Evolutionary conservation across 257 asterid genomes (phyloP).

Genomic region (Orobanche coerulescens): DNA sequence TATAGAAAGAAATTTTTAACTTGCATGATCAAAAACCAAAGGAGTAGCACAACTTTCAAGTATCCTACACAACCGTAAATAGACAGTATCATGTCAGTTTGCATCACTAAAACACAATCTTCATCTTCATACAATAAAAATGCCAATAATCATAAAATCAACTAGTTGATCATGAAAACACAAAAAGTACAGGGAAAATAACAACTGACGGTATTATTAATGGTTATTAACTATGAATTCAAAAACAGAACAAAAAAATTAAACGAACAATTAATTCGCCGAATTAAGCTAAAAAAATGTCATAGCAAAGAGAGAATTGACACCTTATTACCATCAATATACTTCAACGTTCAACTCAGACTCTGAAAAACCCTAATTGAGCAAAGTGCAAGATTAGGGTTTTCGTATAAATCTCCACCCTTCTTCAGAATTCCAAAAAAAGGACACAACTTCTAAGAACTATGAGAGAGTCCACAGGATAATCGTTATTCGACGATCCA

Average conservation of each 20-base stretch:
- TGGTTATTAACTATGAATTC: neutral
- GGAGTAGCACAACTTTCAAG: neutral
- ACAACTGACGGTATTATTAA: conserved; percentile 6
- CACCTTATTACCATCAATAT: conserved; percentile 15
- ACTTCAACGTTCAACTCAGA: conserved; percentile 18
- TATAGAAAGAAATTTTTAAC: neutral
- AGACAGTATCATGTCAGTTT: conserved; percentile 10
- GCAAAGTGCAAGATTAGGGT: conserved; percentile 38
- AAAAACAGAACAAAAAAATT: neutral
- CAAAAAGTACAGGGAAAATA: neutral
- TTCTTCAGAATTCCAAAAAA: conserved; percentile 21
- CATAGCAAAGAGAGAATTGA: neutral
- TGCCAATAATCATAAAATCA: neutral
- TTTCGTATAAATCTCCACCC: conserved; percentile 24
- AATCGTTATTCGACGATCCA: conserved; percentile 52
- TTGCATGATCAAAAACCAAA: conserved; percentile 6
- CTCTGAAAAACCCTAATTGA: conserved; percentile 37
- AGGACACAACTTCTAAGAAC: conserved; percentile 9
- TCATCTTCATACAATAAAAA: neutral
- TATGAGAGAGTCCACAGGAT: conserved; percentile 5
- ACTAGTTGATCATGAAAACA: conserved; percentile 2
- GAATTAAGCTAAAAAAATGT: conserved; percentile 14
- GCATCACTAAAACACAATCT: neutral
- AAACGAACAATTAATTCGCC: conserved; percentile 14
- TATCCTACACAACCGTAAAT: neutral